Percentiles rank a stretch among this genome's conserved stretches.
phyloP scores from a whole-genome alignment of 305 asterid species.

The Solanum hybrid region DNA sequence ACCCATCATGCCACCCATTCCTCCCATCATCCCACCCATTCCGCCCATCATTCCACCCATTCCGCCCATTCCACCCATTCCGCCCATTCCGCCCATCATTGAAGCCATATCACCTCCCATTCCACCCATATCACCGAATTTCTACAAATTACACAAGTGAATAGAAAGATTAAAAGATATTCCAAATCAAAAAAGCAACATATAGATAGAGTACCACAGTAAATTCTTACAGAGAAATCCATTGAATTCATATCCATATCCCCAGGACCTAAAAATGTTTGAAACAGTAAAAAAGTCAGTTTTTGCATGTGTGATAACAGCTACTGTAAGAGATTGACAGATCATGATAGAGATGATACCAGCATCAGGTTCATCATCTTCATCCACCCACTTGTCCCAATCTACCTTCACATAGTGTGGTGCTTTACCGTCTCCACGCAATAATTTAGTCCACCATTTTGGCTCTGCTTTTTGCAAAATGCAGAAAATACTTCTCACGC shows the following conservation, averaged over 20 bases:
- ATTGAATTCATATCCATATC: constrained; percentile 71
- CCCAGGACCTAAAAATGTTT: constrained; percentile 36
- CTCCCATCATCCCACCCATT: constrained; percentile 5
- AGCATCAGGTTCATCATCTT: constrained; percentile 69
- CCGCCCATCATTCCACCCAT: neutral
- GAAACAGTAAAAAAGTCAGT: constrained; percentile 1
- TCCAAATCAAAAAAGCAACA: neutral
- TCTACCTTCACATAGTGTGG: constrained; percentile 90
- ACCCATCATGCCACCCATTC: constrained; percentile 17
- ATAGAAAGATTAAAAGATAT: neutral
- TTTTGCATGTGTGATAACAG: neutral
- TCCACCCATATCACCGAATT: constrained; percentile 27
- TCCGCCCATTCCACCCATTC: constrained; percentile 5
- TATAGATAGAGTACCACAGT: neutral
- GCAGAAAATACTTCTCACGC: constrained; percentile 58
- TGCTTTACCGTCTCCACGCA: constrained; percentile 62
- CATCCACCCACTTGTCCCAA: constrained; percentile 97
- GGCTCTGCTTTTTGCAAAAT: constrained; percentile 76
- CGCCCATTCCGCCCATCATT: constrained; percentile 21
- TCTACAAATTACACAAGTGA: neutral
- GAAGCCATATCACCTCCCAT: constrained; percentile 25
- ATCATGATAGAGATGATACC: neutral
- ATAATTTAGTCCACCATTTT: constrained; percentile 79
- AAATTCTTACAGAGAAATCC: constrained; percentile 70
- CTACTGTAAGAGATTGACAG: neutral